A percentile compares a stretch with the other conserved stretches of the same genome.
These are phyloP conservation scores for Mimosa bimucronata DNA, from an alignment of 306 rosid species.

Conservation along the genomic window DNA sequence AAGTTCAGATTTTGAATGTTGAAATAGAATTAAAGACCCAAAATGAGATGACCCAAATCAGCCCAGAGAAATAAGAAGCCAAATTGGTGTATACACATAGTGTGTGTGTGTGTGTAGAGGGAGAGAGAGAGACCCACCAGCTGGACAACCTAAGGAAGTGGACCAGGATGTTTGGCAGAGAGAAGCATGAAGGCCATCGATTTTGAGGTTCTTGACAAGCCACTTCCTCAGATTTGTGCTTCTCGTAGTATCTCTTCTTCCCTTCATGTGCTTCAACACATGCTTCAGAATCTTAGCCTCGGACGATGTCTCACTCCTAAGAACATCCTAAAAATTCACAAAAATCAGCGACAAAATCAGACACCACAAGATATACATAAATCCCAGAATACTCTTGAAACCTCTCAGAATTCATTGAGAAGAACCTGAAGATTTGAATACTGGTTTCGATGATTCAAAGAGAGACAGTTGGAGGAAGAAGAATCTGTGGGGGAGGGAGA, in stretches of 20 bases:
- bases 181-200: constrained; percentile 63
- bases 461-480: constrained; percentile 44
- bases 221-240: constrained; percentile 46
- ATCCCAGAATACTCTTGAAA: neutral
- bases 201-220: constrained; percentile 56
- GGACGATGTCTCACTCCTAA: constrained; percentile 45
- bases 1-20: neutral
- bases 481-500: constrained; percentile 40
- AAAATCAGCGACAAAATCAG: neutral
- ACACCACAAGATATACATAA: neutral
- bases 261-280: constrained; percentile 54
- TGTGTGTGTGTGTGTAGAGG: too few species aligned
- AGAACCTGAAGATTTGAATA: constrained; percentile 56
- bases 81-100: too few species aligned
- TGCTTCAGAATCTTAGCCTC: constrained; percentile 53
- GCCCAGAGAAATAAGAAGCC: neutral
- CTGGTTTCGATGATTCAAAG: constrained; percentile 44
- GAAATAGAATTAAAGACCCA: neutral
- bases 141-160: constrained; percentile 67
- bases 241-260: constrained; percentile 40
- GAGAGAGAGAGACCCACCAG: constrained; percentile 47
- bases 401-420: neutral
- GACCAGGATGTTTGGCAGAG: constrained; percentile 71
- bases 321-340: constrained; percentile 49
- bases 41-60: neutral